Base-by-base conservation (phyloP, 2,329 filamentous ascomycete species). In the Epichloe scottii region DNA sequence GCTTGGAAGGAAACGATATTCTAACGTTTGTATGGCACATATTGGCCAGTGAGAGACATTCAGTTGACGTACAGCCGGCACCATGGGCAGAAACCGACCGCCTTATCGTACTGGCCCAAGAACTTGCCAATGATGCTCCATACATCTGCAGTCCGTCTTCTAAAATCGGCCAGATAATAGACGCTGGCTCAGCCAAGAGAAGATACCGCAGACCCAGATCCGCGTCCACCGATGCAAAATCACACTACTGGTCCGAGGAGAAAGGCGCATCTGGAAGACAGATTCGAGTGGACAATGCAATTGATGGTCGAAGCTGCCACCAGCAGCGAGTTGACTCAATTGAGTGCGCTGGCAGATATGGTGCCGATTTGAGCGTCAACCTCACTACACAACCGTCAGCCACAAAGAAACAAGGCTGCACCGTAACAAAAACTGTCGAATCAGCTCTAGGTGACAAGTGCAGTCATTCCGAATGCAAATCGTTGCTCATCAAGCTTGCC, bases 81-180 rank as follows among this genome's bases (percentile, higher is more conserved):
- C 57, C 62, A 4, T 70, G 68, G 68, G 58, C 54, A 30, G 55
- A 62, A 45, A 70, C 68, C 4, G 68, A 70, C 50, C 59, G 63
- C 26, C 55, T 68, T 19, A 68, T 69, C 48, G 54, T 58, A 23
- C 54, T 56, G 39, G 64, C 62, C 11, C 62, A 60, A 54, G 54
- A 55, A 21, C 56, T 66, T 10, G 61, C 63, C 51, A 50, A 45
- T 21, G 57, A 63, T 41, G 46, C 57, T 44, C 50, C 58, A 5
- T 50, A 54, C 37, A 56, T 55, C 46, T 50, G 38, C 35, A 51
- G 57, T 26, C 54, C 59, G 26, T 8, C 7, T 23, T 15, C 5
- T 34, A 11, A 7, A 17, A 30, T 35, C 35, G 21, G 12, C 37
- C 33, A 33, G 39, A 35, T 11, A 15, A 35, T 7, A 15, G 51